A percentile compares a stretch with the other conserved stretches of the same genome.
Evolutionary conservation across 768 basidiomycete species (phyloP).

Genomic region (Tylopilus vinaceipallidus): DNA sequence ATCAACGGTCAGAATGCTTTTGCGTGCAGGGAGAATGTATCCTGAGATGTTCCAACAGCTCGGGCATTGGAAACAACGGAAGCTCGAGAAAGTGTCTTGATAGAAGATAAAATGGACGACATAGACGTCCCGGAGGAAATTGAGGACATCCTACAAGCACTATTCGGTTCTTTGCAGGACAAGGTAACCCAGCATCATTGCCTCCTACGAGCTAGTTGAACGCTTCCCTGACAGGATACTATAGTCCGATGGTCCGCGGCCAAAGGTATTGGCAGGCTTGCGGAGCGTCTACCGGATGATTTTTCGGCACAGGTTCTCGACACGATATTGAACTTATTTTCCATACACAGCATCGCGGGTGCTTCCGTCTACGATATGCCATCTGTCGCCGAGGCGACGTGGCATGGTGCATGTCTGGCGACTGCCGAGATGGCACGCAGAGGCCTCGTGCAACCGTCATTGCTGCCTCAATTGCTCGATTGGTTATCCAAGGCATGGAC

Average conservation of each 20-base stretch:
- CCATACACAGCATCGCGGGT: slow-evolving; percentile 65
- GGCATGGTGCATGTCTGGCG: slow-evolving; percentile 94
- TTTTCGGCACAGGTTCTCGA: slow-evolving; percentile 82
- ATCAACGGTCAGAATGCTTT: slow-evolving; percentile 39
- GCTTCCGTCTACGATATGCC: slow-evolving; percentile 70
- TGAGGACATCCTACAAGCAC: slow-evolving; percentile 67
- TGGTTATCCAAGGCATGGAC: slow-evolving; percentile 76
- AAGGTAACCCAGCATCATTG: slow-evolving; percentile 48
- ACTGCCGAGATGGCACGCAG: slow-evolving; percentile 91
- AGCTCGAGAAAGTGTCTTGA: slow-evolving; percentile 5
- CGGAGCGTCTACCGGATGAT: slow-evolving; percentile 73
- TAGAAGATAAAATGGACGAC: slow-evolving; percentile 37
- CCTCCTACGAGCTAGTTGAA: neutral
- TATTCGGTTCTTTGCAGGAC: slow-evolving; percentile 77
- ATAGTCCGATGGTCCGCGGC: slow-evolving; percentile 93
- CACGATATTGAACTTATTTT: slow-evolving; percentile 73
- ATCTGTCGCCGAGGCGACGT: slow-evolving; percentile 78
- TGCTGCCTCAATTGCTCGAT: slow-evolving; percentile 61
- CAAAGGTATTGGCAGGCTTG: slow-evolving; percentile 85
- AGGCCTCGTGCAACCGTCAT: slow-evolving; percentile 59
- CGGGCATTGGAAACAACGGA: slow-evolving; percentile 23
- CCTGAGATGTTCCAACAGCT: slow-evolving; percentile 21
- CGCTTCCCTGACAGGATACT: slow-evolving; percentile 66
- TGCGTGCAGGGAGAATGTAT: slow-evolving; percentile 25
- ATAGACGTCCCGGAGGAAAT: slow-evolving; percentile 76